These are phyloP conservation scores for Diaporthe amygdali DNA, from an alignment of 2,329 filamentous ascomycete genomes.

Conservation along the genomic window DNA sequence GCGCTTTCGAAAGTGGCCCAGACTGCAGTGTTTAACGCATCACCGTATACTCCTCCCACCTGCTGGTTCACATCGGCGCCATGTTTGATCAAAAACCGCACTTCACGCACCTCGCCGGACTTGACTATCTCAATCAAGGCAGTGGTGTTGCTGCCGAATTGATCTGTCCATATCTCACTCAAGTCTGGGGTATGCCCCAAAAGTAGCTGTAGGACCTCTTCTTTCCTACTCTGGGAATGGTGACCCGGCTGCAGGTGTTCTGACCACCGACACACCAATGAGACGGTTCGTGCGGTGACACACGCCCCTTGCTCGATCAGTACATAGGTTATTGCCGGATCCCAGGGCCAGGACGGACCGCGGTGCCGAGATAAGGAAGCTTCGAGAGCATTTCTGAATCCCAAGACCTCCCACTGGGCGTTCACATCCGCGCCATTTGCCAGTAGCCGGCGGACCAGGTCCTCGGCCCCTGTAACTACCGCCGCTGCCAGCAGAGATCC, in stretches of 20 bases:
- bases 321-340: no score
- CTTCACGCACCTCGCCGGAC: not conserved
- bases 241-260: no score
- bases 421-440: not conserved
- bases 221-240: no score
- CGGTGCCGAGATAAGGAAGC: not conserved
- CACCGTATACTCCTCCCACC: not conserved
- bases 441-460: not conserved
- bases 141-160: not conserved
- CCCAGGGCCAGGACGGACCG: no score
- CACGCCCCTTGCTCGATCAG: not conserved
- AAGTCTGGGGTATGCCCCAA: not conserved
- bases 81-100: not conserved
- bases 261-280: no score
- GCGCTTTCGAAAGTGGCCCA: accelerated
- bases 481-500: not conserved
- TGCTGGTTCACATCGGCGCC: not conserved
- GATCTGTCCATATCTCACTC: not conserved
- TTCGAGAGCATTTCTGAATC: not conserved
- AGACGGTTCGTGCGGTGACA: no score
- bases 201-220: not conserved
- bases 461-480: accelerated
- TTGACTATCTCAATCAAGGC: not conserved
- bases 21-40: not conserved
- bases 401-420: not conserved